Evolutionary conservation across 2,329 filamentous ascomycete genomes (phyloP).

Genomic region (Sclerotinia minor): DNA sequence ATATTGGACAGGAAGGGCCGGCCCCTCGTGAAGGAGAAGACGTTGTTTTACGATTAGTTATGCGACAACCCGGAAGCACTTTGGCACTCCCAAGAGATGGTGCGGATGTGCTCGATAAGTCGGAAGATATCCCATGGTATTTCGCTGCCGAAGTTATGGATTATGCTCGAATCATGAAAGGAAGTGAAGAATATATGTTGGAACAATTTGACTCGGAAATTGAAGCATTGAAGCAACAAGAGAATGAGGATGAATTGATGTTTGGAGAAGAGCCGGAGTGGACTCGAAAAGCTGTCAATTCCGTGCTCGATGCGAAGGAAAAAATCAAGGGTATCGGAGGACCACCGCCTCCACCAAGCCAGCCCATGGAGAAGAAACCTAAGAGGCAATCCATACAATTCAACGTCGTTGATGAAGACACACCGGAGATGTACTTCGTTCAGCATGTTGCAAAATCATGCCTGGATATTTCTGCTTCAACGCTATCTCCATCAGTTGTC

Average conservation of each 20-base stretch:
- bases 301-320: constrained; percentile 74
- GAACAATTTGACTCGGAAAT: constrained; percentile 81
- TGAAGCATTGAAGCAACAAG: constrained; percentile 69
- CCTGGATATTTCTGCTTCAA: constrained; percentile 41
- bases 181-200: constrained; percentile 82
- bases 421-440: constrained; percentile 53
- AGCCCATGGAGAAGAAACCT: constrained; percentile 51
- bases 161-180: constrained; percentile 94
- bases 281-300: constrained; percentile 78
- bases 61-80: constrained; percentile 76
- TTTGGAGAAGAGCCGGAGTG: constrained; percentile 94
- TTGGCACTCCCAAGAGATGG: constrained; percentile 82
- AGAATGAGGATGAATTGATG: constrained; percentile 84
- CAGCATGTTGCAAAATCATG: constrained; percentile 50
- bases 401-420: constrained; percentile 48
- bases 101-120: constrained; percentile 65
- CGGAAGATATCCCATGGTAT: constrained; percentile 88
- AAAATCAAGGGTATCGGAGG: constrained; percentile 69
- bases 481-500: constrained; percentile 7
- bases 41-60: constrained; percentile 83
- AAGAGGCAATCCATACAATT: constrained; percentile 52
- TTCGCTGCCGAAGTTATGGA: constrained; percentile 92
- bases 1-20: constrained; percentile 81
- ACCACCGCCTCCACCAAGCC: constrained; percentile 54
- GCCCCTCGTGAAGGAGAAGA: constrained; percentile 82